These are phyloP conservation scores for Cytospora piceae DNA, from an alignment of 2,329 filamentous ascomycete species.

Conservation along the genomic window DNA sequence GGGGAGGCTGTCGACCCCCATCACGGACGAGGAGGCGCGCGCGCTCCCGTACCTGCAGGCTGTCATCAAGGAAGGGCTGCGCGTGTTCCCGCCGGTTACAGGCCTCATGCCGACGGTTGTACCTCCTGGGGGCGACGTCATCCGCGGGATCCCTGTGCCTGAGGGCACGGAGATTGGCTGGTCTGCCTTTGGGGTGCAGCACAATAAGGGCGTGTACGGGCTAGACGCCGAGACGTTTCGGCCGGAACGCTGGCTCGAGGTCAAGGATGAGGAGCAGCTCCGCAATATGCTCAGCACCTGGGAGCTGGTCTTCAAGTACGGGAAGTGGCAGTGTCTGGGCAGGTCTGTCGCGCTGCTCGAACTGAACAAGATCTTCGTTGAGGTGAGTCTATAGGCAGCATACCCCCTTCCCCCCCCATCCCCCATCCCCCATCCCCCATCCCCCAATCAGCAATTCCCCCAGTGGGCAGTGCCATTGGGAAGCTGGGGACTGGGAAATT, in stretches of 20 bases:
- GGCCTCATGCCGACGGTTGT: slow-evolving; percentile 42
- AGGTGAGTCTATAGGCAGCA: slow-evolving; percentile 40
- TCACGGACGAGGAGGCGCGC: slow-evolving; percentile 43
- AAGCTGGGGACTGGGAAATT: neutral
- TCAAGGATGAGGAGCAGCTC: slow-evolving; percentile 38
- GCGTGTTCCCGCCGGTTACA: slow-evolving; percentile 50
- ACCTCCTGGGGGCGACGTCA: slow-evolving; percentile 43
- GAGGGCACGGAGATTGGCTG: slow-evolving; percentile 51
- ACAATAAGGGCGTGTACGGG: slow-evolving; percentile 43
- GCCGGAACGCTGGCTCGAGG: slow-evolving; percentile 55
- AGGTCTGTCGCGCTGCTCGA: slow-evolving; percentile 50
- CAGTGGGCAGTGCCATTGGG: neutral
- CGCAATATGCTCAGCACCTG: slow-evolving; percentile 43
- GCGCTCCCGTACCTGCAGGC: slow-evolving; percentile 53
- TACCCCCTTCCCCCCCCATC: too few relatives aligned
- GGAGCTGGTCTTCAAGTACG: slow-evolving; percentile 50
- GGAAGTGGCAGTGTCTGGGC: slow-evolving; percentile 51
- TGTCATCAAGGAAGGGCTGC: slow-evolving; percentile 52
- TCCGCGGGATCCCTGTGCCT: slow-evolving; percentile 48
- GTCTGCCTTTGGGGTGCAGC: slow-evolving; percentile 46
- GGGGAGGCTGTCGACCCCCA: slow-evolving; percentile 38
- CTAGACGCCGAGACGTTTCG: slow-evolving; percentile 47
- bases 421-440: neutral
- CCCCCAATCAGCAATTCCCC: neutral
- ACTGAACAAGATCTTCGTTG: slow-evolving; percentile 48